These are phyloP conservation scores for Lycium ferocissimum DNA, from an alignment of 257 asterid genomes.

Conservation along the genomic window DNA sequence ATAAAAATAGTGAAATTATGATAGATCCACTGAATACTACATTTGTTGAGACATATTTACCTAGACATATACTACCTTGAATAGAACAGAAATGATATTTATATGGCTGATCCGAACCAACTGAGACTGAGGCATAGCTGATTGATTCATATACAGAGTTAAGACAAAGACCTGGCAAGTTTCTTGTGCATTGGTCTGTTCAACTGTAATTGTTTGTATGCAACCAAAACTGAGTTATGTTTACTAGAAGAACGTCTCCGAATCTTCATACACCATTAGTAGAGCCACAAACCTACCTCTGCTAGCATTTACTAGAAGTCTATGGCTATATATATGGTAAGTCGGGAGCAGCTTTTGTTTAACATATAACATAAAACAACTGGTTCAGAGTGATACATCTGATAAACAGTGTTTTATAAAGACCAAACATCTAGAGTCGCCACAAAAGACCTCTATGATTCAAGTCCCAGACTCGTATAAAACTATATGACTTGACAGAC, in stretches of 20 bases:
- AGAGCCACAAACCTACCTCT: slow-evolving; percentile 2
- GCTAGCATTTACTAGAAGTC: neutral
- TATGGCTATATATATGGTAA: too few relatives aligned
- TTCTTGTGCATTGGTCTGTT: neutral
- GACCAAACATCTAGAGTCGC: neutral
- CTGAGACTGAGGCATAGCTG: neutral
- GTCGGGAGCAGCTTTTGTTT: neutral
- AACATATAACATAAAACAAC: neutral
- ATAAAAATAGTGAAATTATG: slow-evolving; percentile 17
- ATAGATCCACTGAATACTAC: neutral
- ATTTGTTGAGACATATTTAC: neutral
- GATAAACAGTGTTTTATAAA: neutral
- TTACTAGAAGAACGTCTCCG: neutral
- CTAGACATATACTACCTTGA: neutral
- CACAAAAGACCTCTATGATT: neutral
- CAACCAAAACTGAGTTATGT: neutral
- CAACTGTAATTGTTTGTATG: slow-evolving; percentile 10
- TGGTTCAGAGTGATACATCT: neutral
- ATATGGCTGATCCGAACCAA: neutral
- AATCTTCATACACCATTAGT: neutral
- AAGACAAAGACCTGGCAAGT: neutral
- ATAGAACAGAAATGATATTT: neutral
- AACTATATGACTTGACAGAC: neutral
- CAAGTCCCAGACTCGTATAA: neutral
- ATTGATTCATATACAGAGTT: neutral